A percentile compares a stretch with the other conserved stretches of the same genome.
phyloP scores from a whole-genome alignment of 2,329 filamentous ascomycete genomes.

The Aspergillus quadricinctus region DNA sequence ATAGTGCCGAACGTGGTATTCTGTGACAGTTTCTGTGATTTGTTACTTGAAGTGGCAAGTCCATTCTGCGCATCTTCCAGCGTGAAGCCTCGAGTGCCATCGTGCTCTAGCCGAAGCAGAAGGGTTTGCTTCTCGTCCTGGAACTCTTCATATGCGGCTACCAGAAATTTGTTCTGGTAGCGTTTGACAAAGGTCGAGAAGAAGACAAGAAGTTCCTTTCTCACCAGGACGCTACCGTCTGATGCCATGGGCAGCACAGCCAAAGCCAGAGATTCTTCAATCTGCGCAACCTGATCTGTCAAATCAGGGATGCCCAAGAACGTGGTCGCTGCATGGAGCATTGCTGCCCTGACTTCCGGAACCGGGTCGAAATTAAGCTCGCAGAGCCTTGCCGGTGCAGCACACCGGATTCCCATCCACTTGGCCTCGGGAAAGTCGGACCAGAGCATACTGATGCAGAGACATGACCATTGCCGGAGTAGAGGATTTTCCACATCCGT shows the following conservation, averaged over 20 bases:
- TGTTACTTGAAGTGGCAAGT: constrained; percentile 20
- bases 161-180: constrained; percentile 87
- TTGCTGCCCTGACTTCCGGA: constrained; percentile 87
- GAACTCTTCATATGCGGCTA: constrained; percentile 87
- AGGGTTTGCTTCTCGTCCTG: constrained; percentile 74
- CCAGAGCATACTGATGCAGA: constrained; percentile 95
- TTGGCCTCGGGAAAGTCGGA: constrained; percentile 86
- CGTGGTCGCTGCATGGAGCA: constrained; percentile 87
- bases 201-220: constrained; percentile 89
- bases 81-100: constrained; percentile 16
- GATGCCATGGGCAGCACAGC: constrained; percentile 86
- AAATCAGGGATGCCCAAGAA: constrained; percentile 92
- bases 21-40: constrained; percentile 52
- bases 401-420: constrained; percentile 88
- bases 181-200: constrained; percentile 85
- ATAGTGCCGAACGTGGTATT: constrained; percentile 90
- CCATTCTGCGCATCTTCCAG: constrained; percentile 19
- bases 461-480: constrained; percentile 88
- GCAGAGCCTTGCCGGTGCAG: constrained; percentile 76
- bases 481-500: constrained; percentile 82
- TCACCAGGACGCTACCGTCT: constrained; percentile 89
- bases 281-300: constrained; percentile 83
- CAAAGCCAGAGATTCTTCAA: constrained; percentile 86
- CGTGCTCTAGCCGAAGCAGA: constrained; percentile 46
- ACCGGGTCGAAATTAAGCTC: constrained; percentile 78